Percentiles rank a stretch among this genome's conserved stretches.
Evolutionary conservation across 768 basidiomycete species (phyloP).

Genomic region (Phaeolepiota aurea): DNA sequence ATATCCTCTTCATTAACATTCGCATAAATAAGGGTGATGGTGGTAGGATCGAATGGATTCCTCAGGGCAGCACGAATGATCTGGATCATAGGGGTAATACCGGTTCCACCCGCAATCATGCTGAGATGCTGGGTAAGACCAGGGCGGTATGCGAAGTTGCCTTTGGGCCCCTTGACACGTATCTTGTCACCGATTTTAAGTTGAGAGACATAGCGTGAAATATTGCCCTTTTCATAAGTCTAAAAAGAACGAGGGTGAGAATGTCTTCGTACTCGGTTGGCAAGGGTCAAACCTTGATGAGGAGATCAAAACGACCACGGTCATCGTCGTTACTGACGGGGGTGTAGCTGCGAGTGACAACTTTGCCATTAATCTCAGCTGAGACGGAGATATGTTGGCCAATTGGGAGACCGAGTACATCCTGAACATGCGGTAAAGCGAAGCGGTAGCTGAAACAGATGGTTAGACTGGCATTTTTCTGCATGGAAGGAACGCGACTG

Average conservation of each 20-base stretch:
- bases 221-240: slow-evolving; percentile 97
- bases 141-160: slow-evolving; percentile 81
- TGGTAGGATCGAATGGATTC: slow-evolving; percentile 80
- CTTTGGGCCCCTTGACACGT: slow-evolving; percentile 93
- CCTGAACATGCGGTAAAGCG: slow-evolving; percentile 62
- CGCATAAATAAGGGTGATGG: slow-evolving; percentile 86
- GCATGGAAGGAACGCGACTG: slow-evolving; percentile 9
- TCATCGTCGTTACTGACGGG: slow-evolving; percentile 93
- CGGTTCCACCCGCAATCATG: slow-evolving; percentile 98
- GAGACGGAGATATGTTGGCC: slow-evolving; percentile 94
- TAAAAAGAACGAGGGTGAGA: slow-evolving; percentile 25
- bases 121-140: slow-evolving; percentile 70
- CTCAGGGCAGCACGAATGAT: slow-evolving; percentile 91
- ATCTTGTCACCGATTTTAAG: slow-evolving; percentile 85
- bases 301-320: slow-evolving; percentile 88
- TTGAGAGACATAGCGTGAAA: slow-evolving; percentile 76
- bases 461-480: too few species aligned
- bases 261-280: too few species aligned
- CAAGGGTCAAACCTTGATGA: slow-evolving; percentile 72
- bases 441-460: slow-evolving; percentile 98
- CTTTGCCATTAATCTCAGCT: slow-evolving; percentile 88
- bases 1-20: slow-evolving; percentile 94
- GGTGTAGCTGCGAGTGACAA: slow-evolving; percentile 87
- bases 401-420: slow-evolving; percentile 87
- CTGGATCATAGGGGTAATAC: slow-evolving; percentile 98